Percentiles rank a stretch among this genome's conserved stretches.
phyloP scores from a whole-genome alignment of 495 filamentous ascomycete species.

The Cudoniella acicularis region DNA sequence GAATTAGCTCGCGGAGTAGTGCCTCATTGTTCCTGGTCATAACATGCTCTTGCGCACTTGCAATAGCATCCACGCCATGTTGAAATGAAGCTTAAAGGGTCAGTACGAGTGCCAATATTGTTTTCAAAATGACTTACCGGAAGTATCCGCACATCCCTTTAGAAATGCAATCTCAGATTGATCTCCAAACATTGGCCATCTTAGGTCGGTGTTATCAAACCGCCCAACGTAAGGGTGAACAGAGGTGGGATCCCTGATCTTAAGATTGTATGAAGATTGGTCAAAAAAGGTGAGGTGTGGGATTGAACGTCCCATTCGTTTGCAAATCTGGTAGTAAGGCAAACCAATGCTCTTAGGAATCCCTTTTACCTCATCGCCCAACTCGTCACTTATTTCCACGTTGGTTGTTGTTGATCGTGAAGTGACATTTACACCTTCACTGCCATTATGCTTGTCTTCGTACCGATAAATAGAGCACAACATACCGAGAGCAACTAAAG shows the following conservation, averaged over 20 bases:
- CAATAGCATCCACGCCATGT: constrained; percentile 29
- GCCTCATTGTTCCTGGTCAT: constrained; percentile 31
- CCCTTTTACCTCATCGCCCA: constrained; percentile 42
- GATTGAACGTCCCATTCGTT: constrained; percentile 30
- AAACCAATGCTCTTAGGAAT: constrained; percentile 33
- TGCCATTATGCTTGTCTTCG: constrained; percentile 47
- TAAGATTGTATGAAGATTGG: constrained; percentile 32
- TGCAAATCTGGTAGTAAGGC: constrained; percentile 29
- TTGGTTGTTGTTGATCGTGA: constrained; percentile 29
- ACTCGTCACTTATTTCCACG: constrained; percentile 44
- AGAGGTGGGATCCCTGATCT: constrained; percentile 31
- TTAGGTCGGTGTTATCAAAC: constrained; percentile 33
- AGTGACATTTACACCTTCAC: constrained; percentile 41
- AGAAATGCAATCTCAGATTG: constrained; percentile 34
- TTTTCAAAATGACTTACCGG: constrained; percentile 27
- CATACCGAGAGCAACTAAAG: constrained; percentile 46
- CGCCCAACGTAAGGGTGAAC: constrained; percentile 31
- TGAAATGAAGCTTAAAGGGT: constrained; percentile 29
- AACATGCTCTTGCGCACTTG: constrained; percentile 32
- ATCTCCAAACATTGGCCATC: constrained; percentile 27
- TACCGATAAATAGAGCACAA: constrained; percentile 48
- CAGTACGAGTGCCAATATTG: constrained; percentile 19
- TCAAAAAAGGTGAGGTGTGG: constrained; percentile 36
- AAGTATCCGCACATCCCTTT: constrained; percentile 20
- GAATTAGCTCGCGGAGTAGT: constrained; percentile 27